Evolutionary conservation across 805 yeast genomes (phyloP), one percentile per base, ranked within the genome.

Genomic region (Saccharomycopsis fibuligera): DNA sequence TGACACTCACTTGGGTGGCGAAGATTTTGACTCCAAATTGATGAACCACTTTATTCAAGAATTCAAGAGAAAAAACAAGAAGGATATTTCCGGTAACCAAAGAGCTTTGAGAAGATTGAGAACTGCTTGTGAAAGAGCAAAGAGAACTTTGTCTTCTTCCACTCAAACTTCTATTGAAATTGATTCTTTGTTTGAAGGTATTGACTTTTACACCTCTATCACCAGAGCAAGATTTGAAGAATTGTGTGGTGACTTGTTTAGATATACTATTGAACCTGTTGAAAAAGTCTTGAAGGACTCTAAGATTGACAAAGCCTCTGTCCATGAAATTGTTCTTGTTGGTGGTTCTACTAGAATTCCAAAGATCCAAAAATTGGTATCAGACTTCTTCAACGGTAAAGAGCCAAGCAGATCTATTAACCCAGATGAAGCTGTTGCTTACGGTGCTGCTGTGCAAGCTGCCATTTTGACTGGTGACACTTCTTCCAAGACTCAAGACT

Each of bases 331-430:
- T 65, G 96, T 89, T 59, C 75, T 89, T 47, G 97, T 89, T 62
- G 97, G 97, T 78, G 96, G 96, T 73, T 89, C 97, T 56, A 89
- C 97, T 60, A 89, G 96, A 84, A 89, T 89, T 74, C 97, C 97
- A 74, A 88, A 86, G 76, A 83, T 89, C 60, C 96, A 89, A 76
- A 89, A 88, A 74, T 78, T 89, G 63, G 96, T 89, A 45, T 84
- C 96, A 58, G 97, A 90, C 72, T 89, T 83, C 82, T 89, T 89
- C 81, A 86, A 89, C 71, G 96, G 96, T 68, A 90, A 89, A 76
- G 96, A 89, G 74, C 96, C 95, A 72, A 87, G 86, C 78, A 86
- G 81, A 75, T 86, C 96, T 47, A 89, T 89, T 72, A 89, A 89
- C 81, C 96, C 96, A 61, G 96, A 89, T 78, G 96, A 88, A 76